Percentiles rank a stretch among this genome's conserved stretches.
Evolutionary conservation across 1,284 basidiomycete genomes (phyloP).

Genomic region (Pholiota adiposa): DNA sequence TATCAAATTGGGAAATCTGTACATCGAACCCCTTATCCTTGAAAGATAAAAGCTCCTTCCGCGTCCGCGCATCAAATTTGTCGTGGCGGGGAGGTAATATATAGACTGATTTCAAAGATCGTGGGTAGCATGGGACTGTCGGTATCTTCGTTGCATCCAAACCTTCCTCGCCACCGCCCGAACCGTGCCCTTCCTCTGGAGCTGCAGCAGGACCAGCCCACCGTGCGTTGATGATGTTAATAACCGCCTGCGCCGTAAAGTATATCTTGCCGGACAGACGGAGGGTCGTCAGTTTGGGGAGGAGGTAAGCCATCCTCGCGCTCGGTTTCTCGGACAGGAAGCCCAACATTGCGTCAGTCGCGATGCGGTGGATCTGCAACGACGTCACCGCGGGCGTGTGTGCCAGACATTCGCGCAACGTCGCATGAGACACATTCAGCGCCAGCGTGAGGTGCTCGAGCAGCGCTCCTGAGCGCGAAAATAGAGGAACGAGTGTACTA

Average conservation of each 20-base stretch:
- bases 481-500: constrained; percentile 6
- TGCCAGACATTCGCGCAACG: not conserved
- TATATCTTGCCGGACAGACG: constrained; percentile 8
- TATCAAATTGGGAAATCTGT: constrained; percentile 8
- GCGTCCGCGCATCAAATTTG: constrained; percentile 7
- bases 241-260: constrained; percentile 2
- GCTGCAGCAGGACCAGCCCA: not conserved
- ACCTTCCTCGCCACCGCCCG: not conserved
- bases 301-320: not conserved
- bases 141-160: not conserved
- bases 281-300: constrained; percentile 3
- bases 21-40: constrained; percentile 10
- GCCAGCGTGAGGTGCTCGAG: constrained; percentile 9
- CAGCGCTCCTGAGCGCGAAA: not conserved
- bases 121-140: not conserved
- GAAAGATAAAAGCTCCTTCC: constrained; percentile 5
- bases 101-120: constrained; percentile 6
- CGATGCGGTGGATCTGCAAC: constrained; percentile 13
- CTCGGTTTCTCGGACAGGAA: not conserved
- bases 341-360: constrained; percentile 1
- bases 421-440: not conserved
- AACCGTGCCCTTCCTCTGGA: not conserved
- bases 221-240: constrained; percentile 2
- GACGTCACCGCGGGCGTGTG: constrained; percentile 4
- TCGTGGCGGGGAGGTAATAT: constrained; percentile 12